Evolutionary conservation across 2,329 filamentous ascomycete species (phyloP), one percentile per base, ranked within the genome.

Genomic region (Colletotrichum falcatum): DNA sequence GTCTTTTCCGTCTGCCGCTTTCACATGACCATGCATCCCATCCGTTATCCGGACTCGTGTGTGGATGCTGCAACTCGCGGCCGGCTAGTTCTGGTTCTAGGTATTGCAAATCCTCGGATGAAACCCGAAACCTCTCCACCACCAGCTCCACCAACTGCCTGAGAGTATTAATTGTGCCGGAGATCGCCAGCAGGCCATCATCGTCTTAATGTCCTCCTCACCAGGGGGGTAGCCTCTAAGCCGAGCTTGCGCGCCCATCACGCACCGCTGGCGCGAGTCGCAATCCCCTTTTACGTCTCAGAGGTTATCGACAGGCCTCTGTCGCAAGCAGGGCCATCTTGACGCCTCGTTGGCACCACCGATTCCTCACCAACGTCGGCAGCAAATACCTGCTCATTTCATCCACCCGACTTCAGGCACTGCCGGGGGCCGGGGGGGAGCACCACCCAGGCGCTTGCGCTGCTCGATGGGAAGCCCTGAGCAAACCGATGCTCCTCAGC

Each of bases 41-140:
- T 44, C 6, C 35, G 11, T 35, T 42, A 59, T 72, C 59, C 46
- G 65, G 61, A 54, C 65, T 58, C 23, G 30, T 35, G 30, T 28
- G 37, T 18, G 39, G 61, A 46, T 18, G 39, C 37, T 67, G 58
- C 26, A 59, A 62, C 26, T 61, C 48, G 58, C 51, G 58, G 58
- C 51, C 58, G 53, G 44, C 56, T n/a, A 46, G 8, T 23, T 46
- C n/a, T 44, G 9, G 7, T 3, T 39, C n/a, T n/a, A n/a, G n/a
- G 5, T 20, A 67, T 30, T 55, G 64, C 63, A 61, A 67, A 48
- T 70, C 46, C 58, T 70, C 64, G 58, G 67, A 63, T 67, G 67
- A 62, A 70, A 62, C 46, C 64, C 64, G 64, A 70, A 49, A 18
- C 9, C 46, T 23, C 42, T 23, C 67, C 67, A 67, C 58, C 37